Evolutionary conservation across 2,329 filamentous ascomycete species (phyloP).

Genomic region (Cordyceps tenuipes): DNA sequence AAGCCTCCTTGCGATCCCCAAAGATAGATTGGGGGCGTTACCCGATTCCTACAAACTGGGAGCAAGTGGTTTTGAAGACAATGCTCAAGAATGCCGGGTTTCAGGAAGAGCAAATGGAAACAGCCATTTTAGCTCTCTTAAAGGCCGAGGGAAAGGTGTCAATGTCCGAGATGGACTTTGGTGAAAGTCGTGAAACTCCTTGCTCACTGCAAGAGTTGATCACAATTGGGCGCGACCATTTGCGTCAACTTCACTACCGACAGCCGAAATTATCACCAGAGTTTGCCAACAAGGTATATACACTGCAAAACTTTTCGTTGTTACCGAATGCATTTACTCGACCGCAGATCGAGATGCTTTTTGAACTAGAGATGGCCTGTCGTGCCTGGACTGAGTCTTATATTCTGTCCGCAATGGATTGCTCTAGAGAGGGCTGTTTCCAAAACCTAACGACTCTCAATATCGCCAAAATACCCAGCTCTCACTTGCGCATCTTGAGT

Average conservation of each 20-base stretch:
- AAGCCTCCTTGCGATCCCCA: too few species aligned
- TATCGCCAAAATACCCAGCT: conserved; percentile 56
- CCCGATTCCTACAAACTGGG: conserved; percentile 21
- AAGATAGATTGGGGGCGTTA: too few species aligned
- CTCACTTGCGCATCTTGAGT: conserved; percentile 35
- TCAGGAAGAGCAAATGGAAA: conserved; percentile 20
- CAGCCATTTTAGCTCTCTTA: conserved; percentile 28
- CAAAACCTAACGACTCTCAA: conserved; percentile 48
- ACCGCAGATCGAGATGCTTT: conserved; percentile 59
- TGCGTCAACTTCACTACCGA: too few species aligned
- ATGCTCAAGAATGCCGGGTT: conserved; percentile 32
- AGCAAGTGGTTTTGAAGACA: conserved; percentile 25
- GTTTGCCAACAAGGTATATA: too few species aligned
- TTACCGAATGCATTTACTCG: conserved; percentile 48
- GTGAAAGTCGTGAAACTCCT: conserved; percentile 18
- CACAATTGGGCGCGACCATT: too few species aligned
- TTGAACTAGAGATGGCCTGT: conserved; percentile 62
- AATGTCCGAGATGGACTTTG: conserved; percentile 24
- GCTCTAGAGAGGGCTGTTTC: conserved; percentile 39
- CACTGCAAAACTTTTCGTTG: conserved; percentile 24
- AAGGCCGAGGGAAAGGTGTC: conserved; percentile 24
- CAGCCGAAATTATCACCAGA: too few species aligned
- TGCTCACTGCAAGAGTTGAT: too few species aligned
- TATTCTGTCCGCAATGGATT: conserved; percentile 56
- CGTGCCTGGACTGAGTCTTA: conserved; percentile 61